Evolutionary conservation across 2,329 filamentous ascomycete species (phyloP), one percentile per base, ranked within the genome.

Genomic region (Aspergillus fructus): DNA sequence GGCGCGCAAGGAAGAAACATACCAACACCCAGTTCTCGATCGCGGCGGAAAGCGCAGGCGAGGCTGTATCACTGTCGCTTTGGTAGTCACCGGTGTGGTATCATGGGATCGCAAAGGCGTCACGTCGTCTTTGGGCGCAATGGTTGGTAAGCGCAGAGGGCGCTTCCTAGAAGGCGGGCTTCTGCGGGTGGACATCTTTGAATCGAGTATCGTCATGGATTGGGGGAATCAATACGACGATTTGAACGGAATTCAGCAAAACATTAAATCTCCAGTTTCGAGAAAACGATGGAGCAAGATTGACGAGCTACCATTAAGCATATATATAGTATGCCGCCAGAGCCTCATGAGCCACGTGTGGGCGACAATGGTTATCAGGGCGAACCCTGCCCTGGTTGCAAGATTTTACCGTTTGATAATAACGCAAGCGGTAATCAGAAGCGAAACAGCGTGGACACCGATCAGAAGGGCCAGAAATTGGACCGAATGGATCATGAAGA

Each of bases 11-110:
- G 53, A 55, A 48, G 41, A 55, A 42, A 71, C 76, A 64, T 70
- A 78, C 78, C 81, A 83, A 64, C 81, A 83, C 56, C 81, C 81
- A 34, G 79, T 82, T 59, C 81, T 72, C 48, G 81, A 83, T 55
- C 81, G 76, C 55, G 82, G 81, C 41, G 81, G 81, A 13, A 83
- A 72, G 51, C 81, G 76, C 23, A 80, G 68, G 49, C 77, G 75
- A 40, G 73, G 70, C 52, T 74, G 71, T 46, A 72, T 68, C 49
- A 71, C 69, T 23, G 73, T 56, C 49, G 64, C 42, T 55, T 68
- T 68, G 53, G 71, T 69, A 52, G 71, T 61, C 56, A 68, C 72
- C 5, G 58, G 50, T 15, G 41, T 24, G 47, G 33, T 49, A 40
- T 21, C 55, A 21, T 24, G 46, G 19, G 21, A 46, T 23, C 13